Conservation (phyloP, 2,329 filamentous ascomycete species). For the Claviceps africana region DNA sequence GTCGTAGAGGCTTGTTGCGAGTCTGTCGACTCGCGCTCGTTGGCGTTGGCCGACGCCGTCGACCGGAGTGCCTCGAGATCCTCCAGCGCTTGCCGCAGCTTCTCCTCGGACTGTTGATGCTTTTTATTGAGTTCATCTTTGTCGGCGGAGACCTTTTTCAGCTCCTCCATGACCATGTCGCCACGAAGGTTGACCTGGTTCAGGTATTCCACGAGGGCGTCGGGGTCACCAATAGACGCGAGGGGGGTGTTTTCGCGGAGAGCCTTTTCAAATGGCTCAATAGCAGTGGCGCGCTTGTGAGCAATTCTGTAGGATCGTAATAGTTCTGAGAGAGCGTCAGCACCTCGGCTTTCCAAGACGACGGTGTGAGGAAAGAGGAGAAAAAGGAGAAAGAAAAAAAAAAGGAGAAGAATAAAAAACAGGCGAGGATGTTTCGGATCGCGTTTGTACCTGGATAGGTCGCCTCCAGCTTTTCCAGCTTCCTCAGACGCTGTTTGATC, state of each 20-base stretch:
- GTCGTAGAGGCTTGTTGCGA: slow-evolving; percentile 4
- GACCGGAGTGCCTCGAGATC: slow-evolving; percentile 42
- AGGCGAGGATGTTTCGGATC: neutral
- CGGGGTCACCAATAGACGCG: slow-evolving; percentile 74
- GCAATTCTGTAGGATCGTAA: slow-evolving; percentile 84
- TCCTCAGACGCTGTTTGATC: slow-evolving; percentile 60
- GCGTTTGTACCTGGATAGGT: slow-evolving; percentile 62
- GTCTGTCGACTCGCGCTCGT: slow-evolving; percentile 17
- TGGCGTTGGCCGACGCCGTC: slow-evolving; percentile 14
- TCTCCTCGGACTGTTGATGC: slow-evolving; percentile 52
- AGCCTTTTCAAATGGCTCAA: slow-evolving; percentile 85
- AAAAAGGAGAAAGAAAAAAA: too few species aligned
- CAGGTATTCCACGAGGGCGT: slow-evolving; percentile 76
- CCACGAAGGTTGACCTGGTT: slow-evolving; percentile 73
- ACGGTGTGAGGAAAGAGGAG: too few species aligned
- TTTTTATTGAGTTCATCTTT: slow-evolving; percentile 69
- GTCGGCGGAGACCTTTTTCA: slow-evolving; percentile 74
- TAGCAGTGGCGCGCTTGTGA: slow-evolving; percentile 70
- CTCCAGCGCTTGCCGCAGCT: slow-evolving; percentile 45
- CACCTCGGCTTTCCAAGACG: too few species aligned
- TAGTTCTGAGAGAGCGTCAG: slow-evolving; percentile 43
- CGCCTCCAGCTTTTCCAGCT: slow-evolving; percentile 78
- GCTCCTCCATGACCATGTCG: slow-evolving; percentile 87
- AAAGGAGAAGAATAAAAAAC: too few species aligned
- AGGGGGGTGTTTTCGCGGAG: slow-evolving; percentile 87